Conservation (phyloP, 306 rosid genomes). For the Astragalus membranaceus region DNA sequence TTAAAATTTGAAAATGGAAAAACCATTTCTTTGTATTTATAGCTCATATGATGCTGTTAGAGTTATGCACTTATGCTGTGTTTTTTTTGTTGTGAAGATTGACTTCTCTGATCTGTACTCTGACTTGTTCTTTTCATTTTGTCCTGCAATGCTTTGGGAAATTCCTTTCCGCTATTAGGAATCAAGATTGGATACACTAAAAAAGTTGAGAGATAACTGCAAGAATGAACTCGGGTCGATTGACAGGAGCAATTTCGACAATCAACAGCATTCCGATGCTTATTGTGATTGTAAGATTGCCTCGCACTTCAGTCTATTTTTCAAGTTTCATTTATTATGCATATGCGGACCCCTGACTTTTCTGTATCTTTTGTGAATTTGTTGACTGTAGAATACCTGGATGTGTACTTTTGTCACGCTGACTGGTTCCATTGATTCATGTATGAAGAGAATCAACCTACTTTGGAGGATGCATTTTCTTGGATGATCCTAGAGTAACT, state of each 20-base stretch:
- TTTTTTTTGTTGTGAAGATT: not conserved
- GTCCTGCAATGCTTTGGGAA: not conserved
- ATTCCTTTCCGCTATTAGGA: conserved; percentile 45
- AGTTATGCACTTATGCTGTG: not conserved
- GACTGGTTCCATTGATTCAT: conserved; percentile 6
- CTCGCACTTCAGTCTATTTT: not conserved
- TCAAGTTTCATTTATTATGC: conserved; percentile 3
- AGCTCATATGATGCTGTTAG: not conserved
- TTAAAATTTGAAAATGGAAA: too few species aligned
- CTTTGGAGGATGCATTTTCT: conserved; percentile 8
- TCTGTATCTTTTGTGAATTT: not conserved
- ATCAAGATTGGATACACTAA: conserved; percentile 40
- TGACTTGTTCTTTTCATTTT: not conserved
- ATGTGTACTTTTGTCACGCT: conserved; percentile 9
- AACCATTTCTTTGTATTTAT: not conserved
- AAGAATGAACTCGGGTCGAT: conserved; percentile 57
- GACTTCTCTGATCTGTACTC: not conserved
- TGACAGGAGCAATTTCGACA: conserved; percentile 35
- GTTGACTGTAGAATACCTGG: conserved; percentile 2
- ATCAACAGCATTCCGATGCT: conserved; percentile 29
- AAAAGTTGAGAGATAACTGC: conserved; percentile 78
- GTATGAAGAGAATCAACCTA: conserved; percentile 6
- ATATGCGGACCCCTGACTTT: not conserved
- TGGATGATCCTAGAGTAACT: not conserved
- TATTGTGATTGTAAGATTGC: conserved; percentile 33